Percentiles rank a stretch among this genome's conserved stretches.
phyloP scores from a whole-genome alignment of 1,139 yeast species.

The Pichia sp. region DNA sequence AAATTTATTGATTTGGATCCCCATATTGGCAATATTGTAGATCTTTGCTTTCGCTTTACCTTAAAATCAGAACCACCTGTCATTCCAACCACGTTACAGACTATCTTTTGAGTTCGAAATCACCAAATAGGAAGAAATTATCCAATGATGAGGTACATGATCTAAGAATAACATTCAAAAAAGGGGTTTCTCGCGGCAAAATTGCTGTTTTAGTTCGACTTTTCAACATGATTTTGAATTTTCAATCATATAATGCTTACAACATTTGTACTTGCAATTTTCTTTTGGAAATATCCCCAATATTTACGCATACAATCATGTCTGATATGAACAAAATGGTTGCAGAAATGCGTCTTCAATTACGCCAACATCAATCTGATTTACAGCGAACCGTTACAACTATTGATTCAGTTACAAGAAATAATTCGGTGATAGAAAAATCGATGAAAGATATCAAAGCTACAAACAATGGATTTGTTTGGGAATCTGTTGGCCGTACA shows the following conservation, averaged over 20 bases:
- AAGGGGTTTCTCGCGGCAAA: neutral
- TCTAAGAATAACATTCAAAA: neutral
- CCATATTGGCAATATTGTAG: conserved; percentile 4
- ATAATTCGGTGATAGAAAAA: conserved; percentile 48
- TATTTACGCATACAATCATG: neutral
- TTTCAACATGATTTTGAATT: neutral
- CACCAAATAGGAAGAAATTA: neutral
- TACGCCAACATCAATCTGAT: conserved; percentile 14
- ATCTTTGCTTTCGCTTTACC: conserved; percentile 2
- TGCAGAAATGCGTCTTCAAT: conserved; percentile 11
- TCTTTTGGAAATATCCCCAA: too few species aligned
- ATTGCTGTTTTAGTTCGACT: too few species aligned
- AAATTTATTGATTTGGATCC: conserved; percentile 1
- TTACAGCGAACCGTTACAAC: conserved; percentile 11
- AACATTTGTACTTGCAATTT: too few species aligned
- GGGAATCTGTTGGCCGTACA: conserved; percentile 84
- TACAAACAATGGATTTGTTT: conserved; percentile 45
- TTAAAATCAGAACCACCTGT: conserved; percentile 1
- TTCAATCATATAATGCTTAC: too few species aligned
- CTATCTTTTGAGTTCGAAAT: neutral
- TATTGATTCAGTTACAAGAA: conserved; percentile 35
- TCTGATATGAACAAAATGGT: conserved; percentile 7
- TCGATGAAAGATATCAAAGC: conserved; percentile 52
- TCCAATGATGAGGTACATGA: neutral
- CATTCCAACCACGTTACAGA: neutral